A percentile compares a stretch with the other conserved stretches of the same genome.
Evolutionary conservation across 1,284 basidiomycete species (phyloP).

Genomic region (Malassezia caprae): DNA sequence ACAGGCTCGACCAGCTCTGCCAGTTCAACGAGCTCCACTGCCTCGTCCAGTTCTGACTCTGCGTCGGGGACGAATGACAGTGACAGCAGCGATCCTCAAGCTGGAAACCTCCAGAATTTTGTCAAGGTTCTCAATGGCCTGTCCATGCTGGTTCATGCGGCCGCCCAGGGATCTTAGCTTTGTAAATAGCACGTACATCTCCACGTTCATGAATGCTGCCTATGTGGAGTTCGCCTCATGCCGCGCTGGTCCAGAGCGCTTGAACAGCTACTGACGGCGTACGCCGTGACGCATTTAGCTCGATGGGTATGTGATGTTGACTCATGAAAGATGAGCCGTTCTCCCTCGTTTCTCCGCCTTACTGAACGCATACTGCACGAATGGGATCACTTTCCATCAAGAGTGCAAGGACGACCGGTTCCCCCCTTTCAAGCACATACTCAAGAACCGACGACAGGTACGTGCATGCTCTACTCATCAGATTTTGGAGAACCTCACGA

Average conservation of each 20-base stretch:
- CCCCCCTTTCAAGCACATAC: constrained; percentile 2
- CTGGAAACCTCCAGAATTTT: constrained; percentile 40
- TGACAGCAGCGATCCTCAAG: neutral
- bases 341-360: constrained; percentile 4
- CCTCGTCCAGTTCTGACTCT: neutral
- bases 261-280: constrained; percentile 10
- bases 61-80: neutral
- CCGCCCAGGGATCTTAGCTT: constrained; percentile 1
- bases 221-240: neutral
- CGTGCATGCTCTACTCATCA: neutral
- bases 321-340: constrained; percentile 11
- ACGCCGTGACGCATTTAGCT: neutral
- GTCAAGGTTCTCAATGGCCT: constrained; percentile 37
- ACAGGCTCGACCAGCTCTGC: neutral
- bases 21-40: neutral
- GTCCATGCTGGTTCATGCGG: constrained; percentile 34
- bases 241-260: neutral
- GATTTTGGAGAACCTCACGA: constrained; percentile 16
- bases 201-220: neutral
- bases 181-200: neutral
- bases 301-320: constrained; percentile 1
- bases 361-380: constrained; percentile 16
- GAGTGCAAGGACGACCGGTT: constrained; percentile 9
- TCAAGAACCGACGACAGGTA: neutral
- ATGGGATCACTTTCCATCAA: constrained; percentile 12